Conservation (phyloP, 2,329 filamentous ascomycete species). For the Purpureocillium lavendulum region DNA sequence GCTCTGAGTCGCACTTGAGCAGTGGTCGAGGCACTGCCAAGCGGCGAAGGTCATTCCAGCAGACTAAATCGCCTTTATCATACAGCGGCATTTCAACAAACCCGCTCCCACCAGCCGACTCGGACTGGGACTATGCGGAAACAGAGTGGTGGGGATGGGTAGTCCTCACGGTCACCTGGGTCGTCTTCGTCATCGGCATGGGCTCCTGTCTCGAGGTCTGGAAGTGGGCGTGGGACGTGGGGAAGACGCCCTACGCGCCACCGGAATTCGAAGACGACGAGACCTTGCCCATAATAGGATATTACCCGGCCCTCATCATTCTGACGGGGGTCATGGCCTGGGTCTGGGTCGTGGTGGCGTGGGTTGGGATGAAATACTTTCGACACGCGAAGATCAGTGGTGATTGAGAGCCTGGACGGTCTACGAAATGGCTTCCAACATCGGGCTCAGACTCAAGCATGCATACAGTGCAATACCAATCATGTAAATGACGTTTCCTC, state of each 20-base stretch:
- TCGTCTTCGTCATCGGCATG: conserved; percentile 95
- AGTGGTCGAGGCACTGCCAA: conserved; percentile 27
- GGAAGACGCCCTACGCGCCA: conserved; percentile 89
- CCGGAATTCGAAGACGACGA: conserved; percentile 93
- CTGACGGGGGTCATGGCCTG: conserved; percentile 93
- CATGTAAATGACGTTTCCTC: no score
- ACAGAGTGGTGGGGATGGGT: conserved; percentile 99
- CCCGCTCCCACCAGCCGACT: conserved; percentile 37
- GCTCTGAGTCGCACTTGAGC: conserved; percentile 56
- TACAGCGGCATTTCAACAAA: conserved; percentile 43
- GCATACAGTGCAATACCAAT: no score
- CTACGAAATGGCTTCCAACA: no score
- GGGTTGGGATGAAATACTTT: conserved; percentile 99
- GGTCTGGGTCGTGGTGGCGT: conserved; percentile 96
- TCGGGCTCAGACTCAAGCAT: no score
- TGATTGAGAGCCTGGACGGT: conserved; percentile 39
- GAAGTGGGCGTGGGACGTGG: conserved; percentile 99
- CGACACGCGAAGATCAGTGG: conserved; percentile 84
- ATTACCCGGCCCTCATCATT: conserved; percentile 92
- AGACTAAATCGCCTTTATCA: conserved; percentile 53
- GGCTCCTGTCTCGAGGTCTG: conserved; percentile 90
- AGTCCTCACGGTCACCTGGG: conserved; percentile 82
- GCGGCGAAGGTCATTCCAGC: conserved; percentile 39
- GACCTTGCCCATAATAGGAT: conserved; percentile 89
- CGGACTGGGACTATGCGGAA: conserved; percentile 82